Base-by-base conservation (phyloP, 73 alveolate species). In the Stentor roeselii region DNA sequence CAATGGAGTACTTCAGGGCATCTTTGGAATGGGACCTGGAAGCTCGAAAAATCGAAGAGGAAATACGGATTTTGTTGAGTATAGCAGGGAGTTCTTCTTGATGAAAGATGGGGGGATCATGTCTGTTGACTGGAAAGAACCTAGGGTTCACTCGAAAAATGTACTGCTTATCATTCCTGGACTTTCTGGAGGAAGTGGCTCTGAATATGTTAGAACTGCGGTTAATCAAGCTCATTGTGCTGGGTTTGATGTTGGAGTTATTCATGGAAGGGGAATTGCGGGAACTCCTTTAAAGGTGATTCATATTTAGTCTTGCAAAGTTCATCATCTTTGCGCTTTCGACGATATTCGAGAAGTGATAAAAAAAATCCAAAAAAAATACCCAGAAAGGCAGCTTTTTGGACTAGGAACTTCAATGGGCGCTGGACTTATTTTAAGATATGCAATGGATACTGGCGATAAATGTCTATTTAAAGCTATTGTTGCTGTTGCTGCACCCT, bases 331-430 rank as follows among this genome's bases (percentile, higher is more conserved):
- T 34, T 32, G 84, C 60, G 60, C 27, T 37, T n/a, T 36, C 11
- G 59, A 76, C 11, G 84, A 76, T 40, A 36, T 37, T 15, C 38
- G 39, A 34, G 21, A 21, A 36, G 67, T 35, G 21, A 76, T 76
- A 27, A n/a, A 39, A 35, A 15, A 37, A 27, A 39, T 76, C 11
- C 84, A 39, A 15, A 76, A 76, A 41, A 76, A 41, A 76, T 39
- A 76, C 37, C 84, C 84, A 27, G 39, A 76, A 27, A 37, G 36
- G 14, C 75, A 27, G n/a, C 14, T 76, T 14, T 78, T 76, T 76
- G 84, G 40, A n/a, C 34, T 76, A n/a, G 84, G 84, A 34, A 76
- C 84, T 39, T 76, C 84, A n/a, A 41, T 76, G 84, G 84, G 84
- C 39, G 84, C 60, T 27, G 39, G 39, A 1, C n/a, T 76, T 21